These are phyloP conservation scores for Petunia hybrid DNA, from an alignment of 305 asterid species.

Conservation along the genomic window DNA sequence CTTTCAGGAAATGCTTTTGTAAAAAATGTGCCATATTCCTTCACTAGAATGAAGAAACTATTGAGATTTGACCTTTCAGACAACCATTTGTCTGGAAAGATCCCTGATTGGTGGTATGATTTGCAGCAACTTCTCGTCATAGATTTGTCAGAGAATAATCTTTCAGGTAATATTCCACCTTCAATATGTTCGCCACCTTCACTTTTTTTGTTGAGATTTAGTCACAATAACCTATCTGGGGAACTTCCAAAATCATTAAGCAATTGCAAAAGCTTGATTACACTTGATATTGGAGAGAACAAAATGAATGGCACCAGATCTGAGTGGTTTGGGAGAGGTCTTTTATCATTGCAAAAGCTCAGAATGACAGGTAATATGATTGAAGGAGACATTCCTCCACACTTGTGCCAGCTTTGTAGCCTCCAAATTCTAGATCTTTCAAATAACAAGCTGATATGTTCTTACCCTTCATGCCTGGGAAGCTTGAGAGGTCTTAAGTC, in stretches of 20 bases:
- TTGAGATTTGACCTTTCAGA: neutral
- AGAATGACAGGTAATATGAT: neutral
- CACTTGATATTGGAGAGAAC: neutral
- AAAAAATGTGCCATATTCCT: no score
- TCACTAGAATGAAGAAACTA: no score
- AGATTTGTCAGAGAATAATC: neutral
- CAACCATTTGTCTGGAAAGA: conserved; percentile 30
- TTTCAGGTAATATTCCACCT: neutral
- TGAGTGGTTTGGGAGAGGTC: neutral
- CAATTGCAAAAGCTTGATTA: neutral
- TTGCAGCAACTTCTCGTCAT: neutral
- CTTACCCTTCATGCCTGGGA: neutral
- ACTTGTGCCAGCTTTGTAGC: neutral
- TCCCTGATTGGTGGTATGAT: conserved; percentile 2
- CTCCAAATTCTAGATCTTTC: neutral
- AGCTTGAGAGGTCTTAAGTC: conserved; percentile 5
- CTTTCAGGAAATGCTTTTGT: neutral
- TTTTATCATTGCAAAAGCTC: neutral
- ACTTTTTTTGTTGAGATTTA: neutral
- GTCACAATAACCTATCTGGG: neutral
- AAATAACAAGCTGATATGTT: neutral
- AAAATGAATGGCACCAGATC: neutral
- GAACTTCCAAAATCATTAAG: neutral
- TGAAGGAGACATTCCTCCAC: neutral
- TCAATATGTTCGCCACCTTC: neutral